Base-by-base conservation (phyloP, 352 stramenopile species). In the Phytophthora foliorum region DNA sequence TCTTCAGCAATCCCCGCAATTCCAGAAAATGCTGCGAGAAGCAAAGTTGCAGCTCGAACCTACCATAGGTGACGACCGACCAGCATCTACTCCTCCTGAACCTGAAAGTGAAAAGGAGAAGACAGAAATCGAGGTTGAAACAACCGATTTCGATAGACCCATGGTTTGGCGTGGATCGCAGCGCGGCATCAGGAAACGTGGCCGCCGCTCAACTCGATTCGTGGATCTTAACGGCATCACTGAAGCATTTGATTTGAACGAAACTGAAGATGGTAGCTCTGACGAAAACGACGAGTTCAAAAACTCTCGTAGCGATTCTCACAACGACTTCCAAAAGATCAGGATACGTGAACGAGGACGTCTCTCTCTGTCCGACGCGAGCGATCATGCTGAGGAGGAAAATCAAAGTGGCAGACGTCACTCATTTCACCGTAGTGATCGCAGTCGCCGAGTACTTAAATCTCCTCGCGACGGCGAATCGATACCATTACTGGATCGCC, bases 161-260 rank as follows among this genome's bases (percentile, higher is more conserved):
- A 4, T 41, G 11, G 29, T 52, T 24, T 61, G 57, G 44, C 57
- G 58, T 32, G 57, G 53, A 49, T 67, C 63, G 13, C 63, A 65
- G 17, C 48, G 57, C 16, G 46, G 51, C 21, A 9, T 63, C 17
- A 56, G 19, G 14, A 73, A 57, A 27, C 49, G 57, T 10, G 41
- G 14, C 8, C 68, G 68, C 2, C 46, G 57, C 5, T 71, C 66
- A 19, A 74, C 65, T 16, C 74, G 78, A 29, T 77, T 86, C 29
- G 72, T 89, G 6, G 80, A 89, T 41, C 51, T 91, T 11, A 78
- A 71, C 17, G 76, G 76, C 1, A 78, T 92, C 29, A 83, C 71
- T 0, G 77, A 84, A n/a, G 81, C 64, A 0, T 90, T 84, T 55
- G 81, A 91, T 32, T 63, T 72, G 14, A 70, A 80, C 19, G 67